These are phyloP conservation scores for Fusarium nygamai DNA, from an alignment of 2,329 filamentous ascomycete genomes.

Conservation along the genomic window DNA sequence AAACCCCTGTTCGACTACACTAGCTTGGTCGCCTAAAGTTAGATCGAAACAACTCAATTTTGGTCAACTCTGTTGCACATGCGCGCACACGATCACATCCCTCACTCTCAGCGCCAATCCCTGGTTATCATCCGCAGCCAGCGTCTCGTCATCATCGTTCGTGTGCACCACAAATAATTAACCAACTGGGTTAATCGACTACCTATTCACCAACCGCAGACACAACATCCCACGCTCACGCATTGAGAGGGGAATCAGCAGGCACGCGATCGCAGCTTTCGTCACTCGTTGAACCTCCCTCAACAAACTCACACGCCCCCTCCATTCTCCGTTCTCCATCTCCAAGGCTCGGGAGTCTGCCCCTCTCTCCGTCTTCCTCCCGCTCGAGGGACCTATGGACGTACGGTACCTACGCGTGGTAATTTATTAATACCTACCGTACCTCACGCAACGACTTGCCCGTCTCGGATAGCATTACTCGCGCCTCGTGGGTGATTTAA, in stretches of 20 bases:
- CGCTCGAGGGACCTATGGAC: slow-evolving; percentile 13
- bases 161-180: slow-evolving; percentile 16
- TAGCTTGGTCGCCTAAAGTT: slow-evolving; percentile 27
- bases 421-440: not conserved
- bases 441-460: slow-evolving; percentile 44
- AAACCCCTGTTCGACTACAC: slow-evolving; percentile 29
- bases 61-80: slow-evolving; percentile 30
- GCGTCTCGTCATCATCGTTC: slow-evolving; percentile 16
- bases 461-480: slow-evolving; percentile 37
- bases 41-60: slow-evolving; percentile 33
- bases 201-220: slow-evolving; percentile 16
- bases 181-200: slow-evolving; percentile 7
- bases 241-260: slow-evolving; percentile 23
- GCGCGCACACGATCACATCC: slow-evolving; percentile 34
- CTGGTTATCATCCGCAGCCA: slow-evolving; percentile 21
- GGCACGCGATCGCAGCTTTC: slow-evolving; percentile 42
- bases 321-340: slow-evolving; percentile 35
- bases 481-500: slow-evolving; percentile 13
- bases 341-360: slow-evolving; percentile 33
- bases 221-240: slow-evolving; percentile 37
- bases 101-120: slow-evolving; percentile 18
- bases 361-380: slow-evolving; percentile 34
- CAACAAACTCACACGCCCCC: slow-evolving; percentile 37
- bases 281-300: slow-evolving; percentile 25
- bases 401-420: not conserved